Evolutionary conservation across 768 basidiomycete species (phyloP).

Genomic region (Coprinellus aureogranulatus): DNA sequence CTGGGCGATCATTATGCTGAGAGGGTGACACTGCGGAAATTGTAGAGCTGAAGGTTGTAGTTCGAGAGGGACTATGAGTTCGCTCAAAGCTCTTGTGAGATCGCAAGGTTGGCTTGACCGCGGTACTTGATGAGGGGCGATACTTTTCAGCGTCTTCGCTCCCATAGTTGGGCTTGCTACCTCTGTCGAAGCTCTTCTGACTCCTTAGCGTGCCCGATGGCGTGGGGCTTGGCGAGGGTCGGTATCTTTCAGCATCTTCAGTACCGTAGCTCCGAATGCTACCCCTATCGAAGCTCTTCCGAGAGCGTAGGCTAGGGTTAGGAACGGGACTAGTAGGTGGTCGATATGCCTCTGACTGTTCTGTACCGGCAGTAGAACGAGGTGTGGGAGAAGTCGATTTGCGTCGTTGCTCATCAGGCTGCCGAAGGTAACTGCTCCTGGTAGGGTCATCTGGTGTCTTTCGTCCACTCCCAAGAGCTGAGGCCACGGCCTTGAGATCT

Average conservation of each 20-base stretch:
- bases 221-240: slow-evolving; percentile 11
- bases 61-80: neutral
- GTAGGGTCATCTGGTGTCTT: neutral
- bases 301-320: neutral
- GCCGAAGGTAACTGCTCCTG: neutral
- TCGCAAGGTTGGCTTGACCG: neutral
- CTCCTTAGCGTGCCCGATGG: neutral
- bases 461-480: neutral
- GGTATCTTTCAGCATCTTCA: slow-evolving; percentile 16
- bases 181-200: slow-evolving; percentile 8
- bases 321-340: slow-evolving; percentile 5
- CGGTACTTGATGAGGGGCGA: slow-evolving; percentile 10
- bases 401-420: slow-evolving; percentile 2
- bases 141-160: slow-evolving; percentile 15
- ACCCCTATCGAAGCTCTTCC: slow-evolving; percentile 4
- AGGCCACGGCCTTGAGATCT: slow-evolving; percentile 1
- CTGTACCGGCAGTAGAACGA: slow-evolving; percentile 1
- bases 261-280: slow-evolving; percentile 10
- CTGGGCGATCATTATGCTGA: neutral
- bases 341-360: slow-evolving; percentile 12
- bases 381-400: slow-evolving; percentile 6
- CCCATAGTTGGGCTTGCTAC: slow-evolving; percentile 6
- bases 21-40: too few species aligned
- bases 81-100: slow-evolving; percentile 8
- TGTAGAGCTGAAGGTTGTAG: neutral